phyloP scores from a whole-genome alignment of 2,329 filamentous ascomycete species.

The Cadophora sp. region DNA sequence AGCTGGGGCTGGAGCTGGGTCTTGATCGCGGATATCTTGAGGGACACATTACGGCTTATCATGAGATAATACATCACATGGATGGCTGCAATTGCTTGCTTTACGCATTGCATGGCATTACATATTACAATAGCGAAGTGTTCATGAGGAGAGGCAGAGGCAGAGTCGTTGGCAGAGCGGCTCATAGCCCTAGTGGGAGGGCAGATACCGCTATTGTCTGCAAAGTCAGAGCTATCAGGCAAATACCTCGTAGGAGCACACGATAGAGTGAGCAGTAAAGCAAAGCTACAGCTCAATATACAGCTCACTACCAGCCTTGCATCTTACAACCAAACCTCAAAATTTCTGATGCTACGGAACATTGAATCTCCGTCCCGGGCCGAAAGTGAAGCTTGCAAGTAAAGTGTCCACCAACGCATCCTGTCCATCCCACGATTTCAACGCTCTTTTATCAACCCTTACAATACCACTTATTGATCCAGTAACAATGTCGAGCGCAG shows the following conservation, averaged over 20 bases:
- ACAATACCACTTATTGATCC: constrained; percentile 45
- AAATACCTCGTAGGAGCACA: background rate
- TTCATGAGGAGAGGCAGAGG: background rate
- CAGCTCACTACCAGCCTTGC: background rate
- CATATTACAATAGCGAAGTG: background rate
- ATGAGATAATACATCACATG: background rate
- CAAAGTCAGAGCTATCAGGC: background rate
- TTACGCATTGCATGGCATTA: background rate
- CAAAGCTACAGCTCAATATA: background rate
- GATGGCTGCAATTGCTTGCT: background rate
- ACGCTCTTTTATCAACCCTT: background rate
- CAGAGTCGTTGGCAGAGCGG: background rate
- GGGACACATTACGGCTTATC: background rate
- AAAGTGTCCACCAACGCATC: constrained; percentile 9
- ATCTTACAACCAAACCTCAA: background rate
- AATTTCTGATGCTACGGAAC: constrained; percentile 6
- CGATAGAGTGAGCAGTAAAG: background rate
- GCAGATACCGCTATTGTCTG: background rate
- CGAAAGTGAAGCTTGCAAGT: constrained; percentile 12
- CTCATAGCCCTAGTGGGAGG: background rate
- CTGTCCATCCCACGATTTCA: background rate
- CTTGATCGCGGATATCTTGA: constrained; percentile 3
- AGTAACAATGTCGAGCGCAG: constrained; percentile 40
- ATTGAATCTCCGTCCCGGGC: constrained; percentile 15
- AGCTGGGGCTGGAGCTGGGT: constrained; percentile 23